A percentile compares a stretch with the other conserved stretches of the same genome.
Evolutionary conservation across 805 yeast species (phyloP).

Genomic region (Barnettozyma pratensis): DNA sequence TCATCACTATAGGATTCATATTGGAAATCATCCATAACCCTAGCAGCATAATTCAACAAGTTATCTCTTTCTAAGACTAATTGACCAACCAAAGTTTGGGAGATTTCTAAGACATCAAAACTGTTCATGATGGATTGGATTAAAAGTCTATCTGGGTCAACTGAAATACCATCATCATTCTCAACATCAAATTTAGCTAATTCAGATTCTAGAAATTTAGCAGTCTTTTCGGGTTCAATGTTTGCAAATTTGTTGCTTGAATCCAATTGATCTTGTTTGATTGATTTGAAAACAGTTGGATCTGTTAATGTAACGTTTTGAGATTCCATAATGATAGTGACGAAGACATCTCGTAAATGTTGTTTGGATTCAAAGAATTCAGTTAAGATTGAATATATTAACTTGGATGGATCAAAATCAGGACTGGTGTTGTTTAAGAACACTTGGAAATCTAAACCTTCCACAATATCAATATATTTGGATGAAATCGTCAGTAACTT

Average conservation of each 20-base stretch:
- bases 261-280: constrained; percentile 43
- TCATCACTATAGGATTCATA: constrained; percentile 50
- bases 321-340: constrained; percentile 57
- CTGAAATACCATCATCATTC: constrained; percentile 30
- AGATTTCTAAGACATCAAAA: constrained; percentile 30
- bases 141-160: constrained; percentile 27
- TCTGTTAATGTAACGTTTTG: constrained; percentile 68
- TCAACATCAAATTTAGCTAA: constrained; percentile 44
- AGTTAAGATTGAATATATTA: constrained; percentile 37
- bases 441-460: constrained; percentile 55
- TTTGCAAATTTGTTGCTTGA: constrained; percentile 32
- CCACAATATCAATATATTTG: constrained; percentile 46
- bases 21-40: constrained; percentile 70
- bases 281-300: constrained; percentile 66
- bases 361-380: constrained; percentile 77
- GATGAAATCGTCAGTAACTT: constrained; percentile 46
- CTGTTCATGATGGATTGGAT: constrained; percentile 29
- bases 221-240: constrained; percentile 41
- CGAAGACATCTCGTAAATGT: constrained; percentile 54
- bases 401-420: constrained; percentile 22
- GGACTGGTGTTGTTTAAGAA: constrained; percentile 30
- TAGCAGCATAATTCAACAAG: constrained; percentile 64
- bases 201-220: constrained; percentile 41
- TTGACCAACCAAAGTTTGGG: constrained; percentile 42
- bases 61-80: constrained; percentile 68